These are phyloP conservation scores for Populus tomentosa DNA, from an alignment of 441 rosid species.

Conservation along the genomic window DNA sequence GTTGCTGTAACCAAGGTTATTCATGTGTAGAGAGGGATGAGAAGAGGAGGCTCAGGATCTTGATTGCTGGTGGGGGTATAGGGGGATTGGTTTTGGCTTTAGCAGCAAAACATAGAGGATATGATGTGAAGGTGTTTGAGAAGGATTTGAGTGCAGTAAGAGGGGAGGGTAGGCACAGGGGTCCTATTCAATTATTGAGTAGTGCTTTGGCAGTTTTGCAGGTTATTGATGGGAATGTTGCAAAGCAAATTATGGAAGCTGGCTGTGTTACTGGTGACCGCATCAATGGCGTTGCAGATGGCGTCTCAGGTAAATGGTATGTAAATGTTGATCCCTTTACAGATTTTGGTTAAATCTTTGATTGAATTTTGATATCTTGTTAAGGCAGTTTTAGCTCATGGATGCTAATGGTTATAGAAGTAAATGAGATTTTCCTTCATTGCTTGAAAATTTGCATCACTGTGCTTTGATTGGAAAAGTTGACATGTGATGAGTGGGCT, in stretches of 20 bases:
- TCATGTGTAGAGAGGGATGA: not conserved
- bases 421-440: not conserved
- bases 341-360: not conserved
- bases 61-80: constrained; percentile 27
- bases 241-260: constrained; percentile 15
- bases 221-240: constrained; percentile 10
- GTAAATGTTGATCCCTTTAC: not conserved
- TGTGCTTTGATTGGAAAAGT: not conserved
- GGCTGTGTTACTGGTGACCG: constrained; percentile 29
- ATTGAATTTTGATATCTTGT: not conserved
- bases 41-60: constrained; percentile 17
- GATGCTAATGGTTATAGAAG: not conserved
- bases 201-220: not conserved
- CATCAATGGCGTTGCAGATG: constrained; percentile 31
- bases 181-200: not conserved
- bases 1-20: not conserved
- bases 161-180: constrained; percentile 28
- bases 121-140: constrained; percentile 18
- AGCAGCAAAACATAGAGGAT: constrained; percentile 22
- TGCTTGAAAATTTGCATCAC: not conserved
- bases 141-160: constrained; percentile 6
- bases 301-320: constrained; percentile 15
- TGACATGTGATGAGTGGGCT: not conserved
- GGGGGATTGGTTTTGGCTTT: constrained; percentile 19
- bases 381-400: not conserved